These are phyloP conservation scores for Aspergillus amoenus DNA, from an alignment of 2,329 filamentous ascomycete species.

Conservation along the genomic window DNA sequence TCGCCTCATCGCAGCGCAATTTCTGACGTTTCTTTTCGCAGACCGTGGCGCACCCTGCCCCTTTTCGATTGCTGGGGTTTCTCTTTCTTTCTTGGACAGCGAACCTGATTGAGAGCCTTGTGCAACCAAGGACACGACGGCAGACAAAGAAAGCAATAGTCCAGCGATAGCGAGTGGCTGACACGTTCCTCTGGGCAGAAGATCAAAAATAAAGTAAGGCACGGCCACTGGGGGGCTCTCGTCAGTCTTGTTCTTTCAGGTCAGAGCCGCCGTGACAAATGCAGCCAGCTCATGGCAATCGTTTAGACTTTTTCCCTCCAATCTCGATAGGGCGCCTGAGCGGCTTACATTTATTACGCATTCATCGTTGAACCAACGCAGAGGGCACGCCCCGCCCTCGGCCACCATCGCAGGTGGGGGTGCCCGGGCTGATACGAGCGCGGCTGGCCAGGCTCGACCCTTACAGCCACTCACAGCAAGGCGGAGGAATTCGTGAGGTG, in stretches of 20 bases:
- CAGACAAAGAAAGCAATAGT: not conserved
- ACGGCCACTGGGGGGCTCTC: too few relatives aligned
- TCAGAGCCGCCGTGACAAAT: not conserved
- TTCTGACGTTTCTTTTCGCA: not conserved
- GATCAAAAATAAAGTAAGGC: too few relatives aligned
- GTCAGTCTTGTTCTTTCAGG: not conserved
- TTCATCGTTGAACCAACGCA: too few relatives aligned
- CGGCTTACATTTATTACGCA: not conserved
- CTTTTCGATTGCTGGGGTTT: not conserved
- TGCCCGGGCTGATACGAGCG: not conserved
- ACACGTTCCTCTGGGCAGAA: too few relatives aligned
- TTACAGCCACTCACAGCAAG: not conserved
- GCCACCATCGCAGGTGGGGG: not conserved
- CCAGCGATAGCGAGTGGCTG: not conserved
- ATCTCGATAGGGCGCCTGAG: not conserved
- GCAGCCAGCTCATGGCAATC: not conserved
- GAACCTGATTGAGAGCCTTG: not conserved
- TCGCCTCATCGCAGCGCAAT: not conserved
- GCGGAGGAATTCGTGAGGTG: not conserved
- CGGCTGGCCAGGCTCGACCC: not conserved
- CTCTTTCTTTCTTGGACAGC: not conserved
- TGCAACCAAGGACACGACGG: not conserved
- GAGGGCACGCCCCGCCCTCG: not conserved
- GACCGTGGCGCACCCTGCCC: not conserved
- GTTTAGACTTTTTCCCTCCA: not conserved